phyloP scores from a whole-genome alignment of 805 yeast species.

The Spathaspora girioi region DNA sequence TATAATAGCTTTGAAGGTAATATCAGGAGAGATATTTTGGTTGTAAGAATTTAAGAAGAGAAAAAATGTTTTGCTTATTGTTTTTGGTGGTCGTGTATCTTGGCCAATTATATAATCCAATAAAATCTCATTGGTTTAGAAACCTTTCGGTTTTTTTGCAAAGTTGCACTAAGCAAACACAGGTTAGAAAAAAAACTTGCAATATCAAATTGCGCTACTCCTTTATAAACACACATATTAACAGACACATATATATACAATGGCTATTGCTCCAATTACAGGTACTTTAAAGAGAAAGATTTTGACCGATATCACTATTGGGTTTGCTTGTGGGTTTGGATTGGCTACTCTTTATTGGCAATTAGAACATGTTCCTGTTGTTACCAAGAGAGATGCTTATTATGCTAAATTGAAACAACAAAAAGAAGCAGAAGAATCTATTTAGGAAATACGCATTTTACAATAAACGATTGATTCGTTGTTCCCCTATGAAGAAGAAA shows the following conservation, averaged over 20 bases:
- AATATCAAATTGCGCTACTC: background rate
- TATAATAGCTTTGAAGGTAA: background rate
- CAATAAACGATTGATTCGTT: background rate
- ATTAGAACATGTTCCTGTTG: conserved; percentile 76
- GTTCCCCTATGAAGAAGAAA: no score
- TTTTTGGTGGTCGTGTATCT: conserved; percentile 1
- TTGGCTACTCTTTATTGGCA: conserved; percentile 74
- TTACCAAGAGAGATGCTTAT: conserved; percentile 77
- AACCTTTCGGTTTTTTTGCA: background rate
- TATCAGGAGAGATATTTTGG: no score
- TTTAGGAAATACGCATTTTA: conserved; percentile 8
- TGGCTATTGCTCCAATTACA: conserved; percentile 83
- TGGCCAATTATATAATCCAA: conserved; percentile 10
- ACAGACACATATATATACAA: conserved; percentile 15
- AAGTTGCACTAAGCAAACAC: no score
- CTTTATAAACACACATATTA: background rate
- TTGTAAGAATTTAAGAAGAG: background rate
- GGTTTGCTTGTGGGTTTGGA: conserved; percentile 57
- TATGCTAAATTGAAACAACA: conserved; percentile 75
- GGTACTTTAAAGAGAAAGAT: conserved; percentile 81
- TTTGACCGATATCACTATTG: conserved; percentile 72
- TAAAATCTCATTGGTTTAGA: conserved; percentile 13
- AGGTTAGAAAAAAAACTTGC: background rate
- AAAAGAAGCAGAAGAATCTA: conserved; percentile 57
- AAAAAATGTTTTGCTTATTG: background rate